Percentiles rank a stretch among this genome's conserved stretches.
These are phyloP conservation scores for Diaporthe nobilis DNA, from an alignment of 2,329 filamentous ascomycete genomes.

Conservation along the genomic window DNA sequence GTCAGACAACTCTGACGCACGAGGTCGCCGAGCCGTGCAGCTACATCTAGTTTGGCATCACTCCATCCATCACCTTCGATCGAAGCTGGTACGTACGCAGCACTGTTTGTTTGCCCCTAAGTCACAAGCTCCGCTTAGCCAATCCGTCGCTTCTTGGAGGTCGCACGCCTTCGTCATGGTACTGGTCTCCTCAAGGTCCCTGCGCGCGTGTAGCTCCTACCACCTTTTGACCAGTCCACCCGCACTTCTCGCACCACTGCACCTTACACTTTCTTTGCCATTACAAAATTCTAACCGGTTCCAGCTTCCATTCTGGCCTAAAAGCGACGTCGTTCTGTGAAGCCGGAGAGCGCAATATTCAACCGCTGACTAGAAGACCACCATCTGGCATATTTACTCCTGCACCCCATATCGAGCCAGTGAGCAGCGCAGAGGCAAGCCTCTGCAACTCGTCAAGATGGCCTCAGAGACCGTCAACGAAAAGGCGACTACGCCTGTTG, in stretches of 20 bases:
- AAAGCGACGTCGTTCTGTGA: neutral
- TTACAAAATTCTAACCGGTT: constrained; percentile 24
- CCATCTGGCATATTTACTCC: constrained; percentile 20
- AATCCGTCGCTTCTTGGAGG: neutral
- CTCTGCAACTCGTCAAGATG: constrained; percentile 17
- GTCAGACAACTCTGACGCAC: constrained; percentile 27
- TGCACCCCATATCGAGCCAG: constrained; percentile 23
- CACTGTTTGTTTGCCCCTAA: constrained; percentile 1
- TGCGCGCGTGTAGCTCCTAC: constrained; percentile 20
- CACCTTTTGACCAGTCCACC: constrained; percentile 12
- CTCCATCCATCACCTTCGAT: constrained; percentile 2
- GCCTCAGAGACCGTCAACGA: constrained; percentile 29
- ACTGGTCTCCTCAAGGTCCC: constrained; percentile 16
- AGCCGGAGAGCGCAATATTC: neutral
- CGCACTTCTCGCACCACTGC: neutral
- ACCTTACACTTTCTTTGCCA: neutral
- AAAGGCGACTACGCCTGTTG: constrained; percentile 33
- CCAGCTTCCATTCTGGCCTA: neutral
- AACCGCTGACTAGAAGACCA: constrained; percentile 2
- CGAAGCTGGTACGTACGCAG: constrained; percentile 3
- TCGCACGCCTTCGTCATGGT: constrained; percentile 17
- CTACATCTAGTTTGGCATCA: neutral
- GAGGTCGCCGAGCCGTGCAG: constrained; percentile 16
- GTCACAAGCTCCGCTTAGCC: constrained; percentile 9
- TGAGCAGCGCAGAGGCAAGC: constrained; percentile 26